These are phyloP conservation scores for Tothia fuscella DNA, from an alignment of 2,329 filamentous ascomycete genomes.

Conservation along the genomic window DNA sequence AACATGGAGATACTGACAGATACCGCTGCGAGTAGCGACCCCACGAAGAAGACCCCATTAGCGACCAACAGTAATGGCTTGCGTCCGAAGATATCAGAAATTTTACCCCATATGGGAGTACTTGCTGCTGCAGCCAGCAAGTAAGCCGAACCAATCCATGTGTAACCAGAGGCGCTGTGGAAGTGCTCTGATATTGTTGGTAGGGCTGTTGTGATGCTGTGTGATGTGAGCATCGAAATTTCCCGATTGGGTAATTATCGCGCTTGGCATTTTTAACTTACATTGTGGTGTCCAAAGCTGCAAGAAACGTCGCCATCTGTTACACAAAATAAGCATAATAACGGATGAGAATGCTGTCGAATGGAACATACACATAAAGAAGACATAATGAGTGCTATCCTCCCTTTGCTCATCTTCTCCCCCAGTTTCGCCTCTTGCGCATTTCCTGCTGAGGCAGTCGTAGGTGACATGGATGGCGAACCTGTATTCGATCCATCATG, in stretches of 20 bases:
- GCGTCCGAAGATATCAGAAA: slow-evolving; percentile 28
- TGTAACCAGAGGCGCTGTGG: slow-evolving; percentile 11
- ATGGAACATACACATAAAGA: slow-evolving; percentile 6
- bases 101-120: slow-evolving; percentile 30
- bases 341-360: neutral
- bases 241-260: neutral
- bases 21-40: slow-evolving; percentile 48
- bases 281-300: slow-evolving; percentile 10
- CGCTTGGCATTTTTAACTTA: neutral
- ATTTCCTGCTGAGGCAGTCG: too few species aligned
- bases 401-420: slow-evolving; percentile 5
- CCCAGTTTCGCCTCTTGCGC: too few species aligned
- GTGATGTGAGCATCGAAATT: slow-evolving; percentile 1
- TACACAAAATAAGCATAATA: neutral
- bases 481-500: too few species aligned
- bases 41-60: slow-evolving; percentile 50
- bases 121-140: slow-evolving; percentile 25
- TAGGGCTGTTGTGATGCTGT: slow-evolving; percentile 12
- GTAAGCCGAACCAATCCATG: slow-evolving; percentile 21
- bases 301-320: slow-evolving; percentile 13
- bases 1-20: slow-evolving; percentile 49
- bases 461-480: too few species aligned
- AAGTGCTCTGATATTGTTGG: slow-evolving; percentile 13
- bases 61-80: slow-evolving; percentile 22
- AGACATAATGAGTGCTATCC: slow-evolving; percentile 9